Evolutionary conservation across 2,329 filamentous ascomycete genomes (phyloP), one percentile per base, ranked within the genome.

Genomic region (Akanthomyces lecanii): DNA sequence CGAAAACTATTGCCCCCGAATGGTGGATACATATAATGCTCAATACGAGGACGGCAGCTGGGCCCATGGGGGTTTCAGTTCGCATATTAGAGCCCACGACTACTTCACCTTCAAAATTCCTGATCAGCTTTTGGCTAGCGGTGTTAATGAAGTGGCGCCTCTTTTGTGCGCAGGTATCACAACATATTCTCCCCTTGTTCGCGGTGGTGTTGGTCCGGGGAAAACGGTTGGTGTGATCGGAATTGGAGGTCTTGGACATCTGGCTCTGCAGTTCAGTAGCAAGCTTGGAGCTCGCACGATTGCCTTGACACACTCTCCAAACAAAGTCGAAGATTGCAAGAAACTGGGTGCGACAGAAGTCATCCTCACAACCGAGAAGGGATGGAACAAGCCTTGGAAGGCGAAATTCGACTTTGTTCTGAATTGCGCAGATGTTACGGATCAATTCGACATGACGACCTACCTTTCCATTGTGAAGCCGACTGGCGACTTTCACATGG

Each of bases 111-210:
- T 86, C 68, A 82, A 81, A 66, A 84, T 86, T 44, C 84, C 83
- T 0, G 82, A 85, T n/a, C 72, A 70, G 1, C 73, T 86, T 21
- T 21, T 21, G 21, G 21, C 21, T 21, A 21, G 21, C 21, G 21
- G 21, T 21, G 21, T 21, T 21, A 21, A 21, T 21, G 1, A 21
- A 21, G 21, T 21, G 21, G 21, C 89, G 1, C 90, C 90, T 1
- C 86, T 95, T 78, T 80, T 94, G 33, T 94, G 91, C 71, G 91
- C 86, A 1, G 91, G 91, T 1, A 81, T 94, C 59, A 95, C 91
- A 0, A 83, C 88, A 0, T 95, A 84, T 71, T 83, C 83, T 5
- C 90, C 91, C 0, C 75, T 95, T 18, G 82, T 82, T 56, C 82
- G 87, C 33, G 86, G 89, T 42, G 85, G 84, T 1, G 82, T 85